Conservation (phyloP, 495 filamentous ascomycete species). For the Trichocladium antarcticum region DNA sequence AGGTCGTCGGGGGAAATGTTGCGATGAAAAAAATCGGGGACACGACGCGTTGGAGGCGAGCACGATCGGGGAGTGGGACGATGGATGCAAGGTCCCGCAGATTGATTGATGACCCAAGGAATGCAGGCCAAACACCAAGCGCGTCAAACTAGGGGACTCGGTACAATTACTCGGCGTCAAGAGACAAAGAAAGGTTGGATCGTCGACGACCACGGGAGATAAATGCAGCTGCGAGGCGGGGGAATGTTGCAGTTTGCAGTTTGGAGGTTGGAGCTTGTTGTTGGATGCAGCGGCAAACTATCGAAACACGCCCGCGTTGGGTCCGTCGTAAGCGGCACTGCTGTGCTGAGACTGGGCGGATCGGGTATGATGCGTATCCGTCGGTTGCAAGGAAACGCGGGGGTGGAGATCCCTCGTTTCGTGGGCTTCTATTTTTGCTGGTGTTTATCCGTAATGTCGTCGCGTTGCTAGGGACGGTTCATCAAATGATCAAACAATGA, state of each 20-base stretch:
- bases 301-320: too few relatives aligned
- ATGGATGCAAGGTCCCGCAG: slow-evolving; percentile 5
- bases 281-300: too few relatives aligned
- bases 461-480: background rate
- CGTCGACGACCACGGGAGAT: too few relatives aligned
- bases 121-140: slow-evolving; percentile 5
- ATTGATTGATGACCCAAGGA: background rate
- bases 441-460: background rate
- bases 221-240: too few relatives aligned
- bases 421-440: background rate
- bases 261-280: too few relatives aligned
- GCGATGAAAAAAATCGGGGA: background rate
- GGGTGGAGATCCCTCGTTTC: slow-evolving; percentile 7
- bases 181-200: background rate
- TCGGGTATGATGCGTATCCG: background rate
- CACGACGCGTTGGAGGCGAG: background rate
- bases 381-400: background rate
- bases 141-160: background rate
- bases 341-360: background rate
- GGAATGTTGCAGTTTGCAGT: too few relatives aligned
- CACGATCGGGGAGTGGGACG: background rate
- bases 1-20: background rate
- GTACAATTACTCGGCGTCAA: background rate
- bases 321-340: too few relatives aligned
- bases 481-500: background rate